Percentiles rank a stretch among this genome's conserved stretches.
Conservation (phyloP, 2,329 filamentous ascomycete genomes). For the Ceratocystis alfenasii region DNA sequence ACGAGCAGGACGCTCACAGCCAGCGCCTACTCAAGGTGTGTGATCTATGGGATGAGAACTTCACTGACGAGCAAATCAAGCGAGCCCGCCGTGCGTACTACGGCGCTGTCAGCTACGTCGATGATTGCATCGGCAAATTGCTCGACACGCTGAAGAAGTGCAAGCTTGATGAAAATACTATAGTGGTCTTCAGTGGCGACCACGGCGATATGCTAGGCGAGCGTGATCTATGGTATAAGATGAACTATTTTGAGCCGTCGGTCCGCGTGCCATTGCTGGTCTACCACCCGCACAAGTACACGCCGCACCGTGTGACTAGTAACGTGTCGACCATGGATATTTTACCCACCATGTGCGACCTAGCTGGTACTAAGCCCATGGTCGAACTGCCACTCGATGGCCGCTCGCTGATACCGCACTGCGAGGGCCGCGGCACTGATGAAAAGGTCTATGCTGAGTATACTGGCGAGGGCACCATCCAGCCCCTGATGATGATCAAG, state of each 20-base stretch:
- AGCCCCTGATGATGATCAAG: slow-evolving; percentile 87
- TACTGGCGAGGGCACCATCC: slow-evolving; percentile 82
- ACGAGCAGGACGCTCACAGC: slow-evolving; percentile 76
- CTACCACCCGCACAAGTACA: slow-evolving; percentile 64
- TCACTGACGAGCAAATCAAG: slow-evolving; percentile 76
- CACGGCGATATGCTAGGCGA: slow-evolving; percentile 95
- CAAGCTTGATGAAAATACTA: slow-evolving; percentile 70
- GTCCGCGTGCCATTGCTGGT: slow-evolving; percentile 80
- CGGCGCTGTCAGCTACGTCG: slow-evolving; percentile 83
- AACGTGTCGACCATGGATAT: slow-evolving; percentile 89
- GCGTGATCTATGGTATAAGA: slow-evolving; percentile 90
- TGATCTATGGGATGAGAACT: slow-evolving; percentile 73
- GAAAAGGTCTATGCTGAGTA: slow-evolving; percentile 94
- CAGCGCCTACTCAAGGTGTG: slow-evolving; percentile 76
- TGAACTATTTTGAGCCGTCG: slow-evolving; percentile 90
- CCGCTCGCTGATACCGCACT: slow-evolving; percentile 65
- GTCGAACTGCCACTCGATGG: slow-evolving; percentile 75
- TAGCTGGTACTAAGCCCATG: slow-evolving; percentile 60
- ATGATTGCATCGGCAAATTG: slow-evolving; percentile 79
- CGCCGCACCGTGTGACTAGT: slow-evolving; percentile 61
- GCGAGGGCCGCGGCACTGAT: slow-evolving; percentile 49
- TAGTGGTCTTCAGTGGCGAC: slow-evolving; percentile 84
- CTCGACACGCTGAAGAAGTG: slow-evolving; percentile 67
- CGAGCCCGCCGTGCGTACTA: slow-evolving; percentile 81
- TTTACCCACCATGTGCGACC: slow-evolving; percentile 74